Conservation (phyloP, 2,329 filamentous ascomycete species). For the Leptographium lundbergii region DNA sequence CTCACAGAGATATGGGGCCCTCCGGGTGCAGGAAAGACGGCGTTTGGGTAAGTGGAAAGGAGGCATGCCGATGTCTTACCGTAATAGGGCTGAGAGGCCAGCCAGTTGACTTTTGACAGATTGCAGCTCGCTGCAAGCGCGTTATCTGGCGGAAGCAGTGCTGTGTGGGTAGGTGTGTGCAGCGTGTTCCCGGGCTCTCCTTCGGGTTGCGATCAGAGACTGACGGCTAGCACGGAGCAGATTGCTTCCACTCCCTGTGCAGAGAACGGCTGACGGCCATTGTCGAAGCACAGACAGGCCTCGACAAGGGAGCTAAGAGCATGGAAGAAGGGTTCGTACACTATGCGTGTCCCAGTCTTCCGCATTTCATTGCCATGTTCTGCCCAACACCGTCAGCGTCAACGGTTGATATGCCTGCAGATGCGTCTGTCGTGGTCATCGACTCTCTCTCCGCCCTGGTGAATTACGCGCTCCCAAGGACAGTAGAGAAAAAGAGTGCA, state of each 20-base stretch:
- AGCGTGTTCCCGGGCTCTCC: not conserved
- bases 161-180: slow-evolving; percentile 71
- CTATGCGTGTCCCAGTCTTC: slow-evolving; percentile 45
- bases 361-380: slow-evolving; percentile 64
- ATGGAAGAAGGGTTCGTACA: slow-evolving; percentile 28
- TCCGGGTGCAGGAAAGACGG: slow-evolving; percentile 74
- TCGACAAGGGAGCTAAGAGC: slow-evolving; percentile 9
- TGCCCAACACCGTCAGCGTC: slow-evolving; percentile 53
- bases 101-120: slow-evolving; percentile 1
- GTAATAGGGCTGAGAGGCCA: not conserved
- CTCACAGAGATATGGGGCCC: slow-evolving; percentile 83
- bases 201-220: not conserved
- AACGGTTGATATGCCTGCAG: slow-evolving; percentile 44
- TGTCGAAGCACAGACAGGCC: slow-evolving; percentile 9
- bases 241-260: slow-evolving; percentile 35
- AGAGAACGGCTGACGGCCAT: slow-evolving; percentile 21
- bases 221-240: slow-evolving; percentile 15
- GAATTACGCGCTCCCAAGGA: slow-evolving; percentile 61
- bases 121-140: slow-evolving; percentile 51
- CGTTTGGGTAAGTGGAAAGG: slow-evolving; percentile 51
- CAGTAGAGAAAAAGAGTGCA: slow-evolving; percentile 15
- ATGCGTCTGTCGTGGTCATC: slow-evolving; percentile 59
- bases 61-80: not conserved
- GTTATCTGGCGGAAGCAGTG: slow-evolving; percentile 45
- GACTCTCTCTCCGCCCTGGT: slow-evolving; percentile 69